Percentiles rank a stretch among this genome's conserved stretches.
phyloP scores from a whole-genome alignment of 1,284 basidiomycete species.

The Megacollybia platyphylla region DNA sequence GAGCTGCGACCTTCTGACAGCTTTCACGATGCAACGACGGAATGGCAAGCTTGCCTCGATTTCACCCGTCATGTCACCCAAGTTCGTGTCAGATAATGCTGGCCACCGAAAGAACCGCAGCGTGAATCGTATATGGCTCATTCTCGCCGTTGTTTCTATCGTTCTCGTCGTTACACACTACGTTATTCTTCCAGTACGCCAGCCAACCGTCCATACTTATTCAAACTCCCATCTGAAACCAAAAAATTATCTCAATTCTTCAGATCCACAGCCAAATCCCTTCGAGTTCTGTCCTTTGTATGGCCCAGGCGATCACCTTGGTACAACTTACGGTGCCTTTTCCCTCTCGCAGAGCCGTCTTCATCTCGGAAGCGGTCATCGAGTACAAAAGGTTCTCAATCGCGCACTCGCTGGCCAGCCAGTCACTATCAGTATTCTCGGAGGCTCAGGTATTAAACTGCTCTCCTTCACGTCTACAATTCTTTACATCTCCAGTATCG shows the following conservation, averaged over 20 bases:
- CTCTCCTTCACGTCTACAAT: constrained; percentile 2
- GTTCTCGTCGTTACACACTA: constrained; percentile 54
- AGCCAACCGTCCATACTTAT: constrained; percentile 21
- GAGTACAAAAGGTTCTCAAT: constrained; percentile 74
- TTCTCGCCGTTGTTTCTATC: constrained; percentile 44
- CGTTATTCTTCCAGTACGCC: constrained; percentile 26
- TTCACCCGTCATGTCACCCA: constrained; percentile 38
- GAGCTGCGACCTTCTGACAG: not conserved
- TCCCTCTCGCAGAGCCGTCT: constrained; percentile 66
- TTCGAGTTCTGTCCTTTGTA: constrained; percentile 87
- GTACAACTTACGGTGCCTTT: constrained; percentile 66
- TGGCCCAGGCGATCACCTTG: constrained; percentile 71
- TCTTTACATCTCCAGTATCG: constrained; percentile 42
- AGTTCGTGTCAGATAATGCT: no score
- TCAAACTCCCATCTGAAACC: constrained; percentile 41
- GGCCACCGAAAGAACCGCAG: constrained; percentile 17
- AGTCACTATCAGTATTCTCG: constrained; percentile 83
- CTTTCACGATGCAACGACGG: constrained; percentile 43
- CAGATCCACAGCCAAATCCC: constrained; percentile 52
- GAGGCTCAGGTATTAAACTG: constrained; percentile 65
- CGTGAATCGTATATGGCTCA: constrained; percentile 61
- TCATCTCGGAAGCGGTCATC: constrained; percentile 73
- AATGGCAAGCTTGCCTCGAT: constrained; percentile 18
- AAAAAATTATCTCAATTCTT: constrained; percentile 56
- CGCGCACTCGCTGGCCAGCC: constrained; percentile 79